phyloP scores from a whole-genome alignment of 2,329 filamentous ascomycete species.

The Neofusicoccum sp. region DNA sequence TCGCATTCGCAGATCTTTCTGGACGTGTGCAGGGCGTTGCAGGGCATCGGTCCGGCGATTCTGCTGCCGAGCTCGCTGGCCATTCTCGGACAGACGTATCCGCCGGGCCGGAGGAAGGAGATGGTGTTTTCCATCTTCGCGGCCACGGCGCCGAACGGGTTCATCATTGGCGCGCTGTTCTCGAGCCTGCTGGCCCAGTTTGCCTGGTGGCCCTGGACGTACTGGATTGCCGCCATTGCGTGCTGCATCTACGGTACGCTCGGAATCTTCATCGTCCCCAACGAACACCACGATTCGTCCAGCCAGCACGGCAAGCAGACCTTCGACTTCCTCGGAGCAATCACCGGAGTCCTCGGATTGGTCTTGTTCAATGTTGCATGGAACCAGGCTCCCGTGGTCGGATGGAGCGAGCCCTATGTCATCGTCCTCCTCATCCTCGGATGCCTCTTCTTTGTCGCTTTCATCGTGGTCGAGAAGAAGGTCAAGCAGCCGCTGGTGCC shows the following conservation, averaged over 20 bases:
- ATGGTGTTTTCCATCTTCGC: constrained; percentile 58
- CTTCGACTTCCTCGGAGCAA: constrained; percentile 46
- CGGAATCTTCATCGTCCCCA: constrained; percentile 42
- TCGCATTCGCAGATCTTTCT: constrained; percentile 37
- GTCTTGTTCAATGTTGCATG: constrained; percentile 66
- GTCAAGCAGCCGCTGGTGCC: constrained; percentile 57
- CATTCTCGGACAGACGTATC: constrained; percentile 58
- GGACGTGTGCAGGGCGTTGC: constrained; percentile 33
- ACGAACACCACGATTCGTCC: neutral
- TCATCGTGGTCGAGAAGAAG: constrained; percentile 53
- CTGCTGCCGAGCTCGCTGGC: constrained; percentile 64
- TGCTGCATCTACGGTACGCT: constrained; percentile 38
- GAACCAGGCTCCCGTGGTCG: constrained; percentile 62
- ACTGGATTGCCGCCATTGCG: constrained; percentile 45
- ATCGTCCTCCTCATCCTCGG: constrained; percentile 59
- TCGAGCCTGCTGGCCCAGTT: constrained; percentile 41
- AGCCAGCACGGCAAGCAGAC: constrained; percentile 26
- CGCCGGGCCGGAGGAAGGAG: constrained; percentile 57
- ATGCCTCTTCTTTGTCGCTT: constrained; percentile 52
- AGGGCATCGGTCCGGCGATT: constrained; percentile 61
- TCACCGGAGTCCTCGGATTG: constrained; percentile 54
- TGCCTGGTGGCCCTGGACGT: constrained; percentile 55
- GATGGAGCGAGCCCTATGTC: constrained; percentile 59
- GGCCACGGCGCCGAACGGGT: constrained; percentile 47
- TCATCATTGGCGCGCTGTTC: constrained; percentile 43